These are phyloP conservation scores for Ceriops zippeliana DNA, from an alignment of 345 rosid species.

Conservation along the genomic window DNA sequence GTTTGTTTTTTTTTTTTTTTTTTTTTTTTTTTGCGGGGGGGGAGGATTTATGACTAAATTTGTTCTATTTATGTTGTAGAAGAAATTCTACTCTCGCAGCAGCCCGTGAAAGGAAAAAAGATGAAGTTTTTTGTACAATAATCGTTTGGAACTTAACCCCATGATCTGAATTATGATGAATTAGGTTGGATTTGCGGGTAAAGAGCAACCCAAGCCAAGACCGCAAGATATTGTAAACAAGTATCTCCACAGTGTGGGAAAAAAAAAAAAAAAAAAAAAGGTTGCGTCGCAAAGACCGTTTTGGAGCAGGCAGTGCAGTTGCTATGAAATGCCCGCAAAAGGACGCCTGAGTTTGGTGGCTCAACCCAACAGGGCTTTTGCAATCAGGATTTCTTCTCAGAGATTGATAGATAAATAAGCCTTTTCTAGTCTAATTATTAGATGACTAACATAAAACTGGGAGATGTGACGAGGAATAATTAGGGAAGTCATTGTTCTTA, in stretches of 20 bases:
- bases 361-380: slow-evolving; percentile 14
- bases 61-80: background rate
- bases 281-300: background rate
- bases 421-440: background rate
- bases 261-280: background rate
- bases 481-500: slow-evolving; percentile 2
- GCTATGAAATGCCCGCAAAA: slow-evolving; percentile 17
- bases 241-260: background rate
- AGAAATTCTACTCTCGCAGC: background rate
- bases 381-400: background rate
- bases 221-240: background rate
- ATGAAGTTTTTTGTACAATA: background rate
- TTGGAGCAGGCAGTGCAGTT: slow-evolving; percentile 24
- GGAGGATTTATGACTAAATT: background rate
- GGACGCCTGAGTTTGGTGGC: slow-evolving; percentile 36
- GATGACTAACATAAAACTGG: background rate
- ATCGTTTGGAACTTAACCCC: background rate
- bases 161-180: background rate
- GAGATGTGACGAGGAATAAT: background rate
- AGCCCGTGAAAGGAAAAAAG: background rate
- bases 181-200: slow-evolving; percentile 20
- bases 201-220: background rate
- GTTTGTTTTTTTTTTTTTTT: too few relatives aligned
- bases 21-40: too few relatives aligned
- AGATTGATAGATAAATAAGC: background rate